Base-by-base conservation (phyloP, 2,329 filamentous ascomycete species). In the Pseudocercospora ulei region DNA sequence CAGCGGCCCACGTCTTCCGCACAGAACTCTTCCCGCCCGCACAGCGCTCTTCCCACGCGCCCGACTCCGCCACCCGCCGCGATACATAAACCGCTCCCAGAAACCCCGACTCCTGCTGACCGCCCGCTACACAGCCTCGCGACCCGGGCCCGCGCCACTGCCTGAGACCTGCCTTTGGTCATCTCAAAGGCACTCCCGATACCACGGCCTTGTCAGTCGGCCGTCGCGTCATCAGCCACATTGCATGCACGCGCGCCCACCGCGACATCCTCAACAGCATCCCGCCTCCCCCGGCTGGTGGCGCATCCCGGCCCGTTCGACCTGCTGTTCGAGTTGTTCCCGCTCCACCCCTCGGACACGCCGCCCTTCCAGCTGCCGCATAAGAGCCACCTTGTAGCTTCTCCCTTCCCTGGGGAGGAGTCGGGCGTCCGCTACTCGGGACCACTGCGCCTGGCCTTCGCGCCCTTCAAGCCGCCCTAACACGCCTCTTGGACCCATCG, bases 351-450 rank as follows among this genome's bases (percentile, higher is more conserved):
- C 5, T 33, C 30, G 9, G 30, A 22, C 16, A 12, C 30, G 53
- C 73, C 71, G 65, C 73, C 68, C 62, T 68, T 71, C 75, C 82
- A 93, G 84, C 88, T 96, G 90, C 90, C 90, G 90, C 88, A 98
- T 98, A 96, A 85, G 83, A 92, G 82, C 79, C 76, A 76, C 80
- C 80, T 77, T 76, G 75, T 79, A 82, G 82, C 87, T 93, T 88
- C 96, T 96, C 88, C 87, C 94, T 72, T 71, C 67, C 72, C 71
- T 67, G 88, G 87, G 90, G 90, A 88, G 92, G 90, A 90, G 85
- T 94, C 86, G 82, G 85, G 85, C 81, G 84, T 83, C 85, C 82
- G 85, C 80, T 83, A 62, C 58, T 59, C 45, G 54, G 44, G 50
- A 47, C 44, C 47, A 82, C 77, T 78, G 80, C 75, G 80, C 73